phyloP scores from a whole-genome alignment of 805 yeast genomes.

The Metschnikowia corniflorae region DNA sequence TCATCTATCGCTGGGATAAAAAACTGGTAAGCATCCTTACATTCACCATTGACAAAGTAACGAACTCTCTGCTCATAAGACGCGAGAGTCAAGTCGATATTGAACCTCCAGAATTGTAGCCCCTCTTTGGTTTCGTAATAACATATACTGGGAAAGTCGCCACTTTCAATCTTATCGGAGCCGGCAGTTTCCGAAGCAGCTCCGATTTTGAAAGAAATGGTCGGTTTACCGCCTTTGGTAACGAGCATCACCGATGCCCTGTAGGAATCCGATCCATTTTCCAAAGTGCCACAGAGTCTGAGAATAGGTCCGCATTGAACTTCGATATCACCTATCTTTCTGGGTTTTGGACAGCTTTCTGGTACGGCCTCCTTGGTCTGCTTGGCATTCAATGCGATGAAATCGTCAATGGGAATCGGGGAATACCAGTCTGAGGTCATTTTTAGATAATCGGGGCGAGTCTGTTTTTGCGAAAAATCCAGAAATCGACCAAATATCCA shows the following conservation, averaged over 20 bases:
- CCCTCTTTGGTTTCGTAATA: constrained; percentile 45
- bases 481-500: no score
- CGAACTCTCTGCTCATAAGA: constrained; percentile 57
- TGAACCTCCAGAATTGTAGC: constrained; percentile 63
- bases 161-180: constrained; percentile 21
- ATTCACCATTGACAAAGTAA: constrained; percentile 52
- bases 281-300: constrained; percentile 61
- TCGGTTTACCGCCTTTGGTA: constrained; percentile 41
- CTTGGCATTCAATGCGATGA: constrained; percentile 25
- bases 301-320: constrained; percentile 76
- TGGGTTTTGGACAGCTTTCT: constrained; percentile 25
- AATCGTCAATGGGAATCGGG: constrained; percentile 29
- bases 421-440: constrained; percentile 19
- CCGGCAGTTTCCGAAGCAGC: constrained; percentile 23
- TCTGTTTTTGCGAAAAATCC: no score
- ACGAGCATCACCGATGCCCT: constrained; percentile 70
- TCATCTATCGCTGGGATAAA: constrained; percentile 60
- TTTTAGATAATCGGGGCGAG: no score
- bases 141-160: constrained; percentile 44
- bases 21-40: constrained; percentile 39
- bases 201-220: constrained; percentile 34
- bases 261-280: constrained; percentile 48
- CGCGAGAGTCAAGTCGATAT: constrained; percentile 47
- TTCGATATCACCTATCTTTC: constrained; percentile 32
- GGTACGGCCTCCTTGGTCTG: constrained; percentile 24